Evolutionary conservation across 306 rosid genomes (phyloP), one percentile per base, ranked within the genome.

Genomic region (Casuarina cunninghamiana): DNA sequence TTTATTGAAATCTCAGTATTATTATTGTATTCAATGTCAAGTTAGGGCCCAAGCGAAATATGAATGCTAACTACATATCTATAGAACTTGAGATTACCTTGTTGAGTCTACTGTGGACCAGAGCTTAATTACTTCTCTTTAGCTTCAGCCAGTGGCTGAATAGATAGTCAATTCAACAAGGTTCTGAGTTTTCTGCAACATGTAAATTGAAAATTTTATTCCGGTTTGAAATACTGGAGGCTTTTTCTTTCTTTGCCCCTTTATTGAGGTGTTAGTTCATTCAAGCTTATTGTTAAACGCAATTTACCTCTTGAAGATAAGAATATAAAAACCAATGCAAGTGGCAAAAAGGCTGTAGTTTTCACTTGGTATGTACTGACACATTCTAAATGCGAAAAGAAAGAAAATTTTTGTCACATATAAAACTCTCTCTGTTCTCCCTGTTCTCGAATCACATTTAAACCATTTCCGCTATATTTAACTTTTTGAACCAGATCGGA

Each of bases 1-100:
- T 74, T 54, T 80, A 51, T 54, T 71, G 80, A 74, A 54, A 76
- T 32, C 44, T 65, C 41, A 75, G 83, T 49, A 62, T 35, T 82
- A 53, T 77, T 69, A 67, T 73, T 83, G 67, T 80, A 54, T 73
- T 61, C 50, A 69, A 57, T 51, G 53, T 73, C 58, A 57, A 49
- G 57, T 68, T 80, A 65, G 46, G 37, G 15, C 46, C 41, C 15
- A 63, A 63, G 7, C 21, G 38, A 57, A 57, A 21, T 7, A 63
- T 16, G 37, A 16, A 16, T 6, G 69, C 19, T 39, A 8, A 7
- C 37, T 16, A 16, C 13, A 13, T 62, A 62, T 35, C 17, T 62
- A 43, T 37, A 67, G 50, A 42, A 17, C 42, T 67, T 43, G 49
- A 42, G 38, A 50, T 67, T n/a, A 26, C 12, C 6, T 67, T 67